A percentile compares a stretch with the other conserved stretches of the same genome.
Evolutionary conservation across 495 filamentous ascomycete species (phyloP).

Genomic region (Neurospora sp.): DNA sequence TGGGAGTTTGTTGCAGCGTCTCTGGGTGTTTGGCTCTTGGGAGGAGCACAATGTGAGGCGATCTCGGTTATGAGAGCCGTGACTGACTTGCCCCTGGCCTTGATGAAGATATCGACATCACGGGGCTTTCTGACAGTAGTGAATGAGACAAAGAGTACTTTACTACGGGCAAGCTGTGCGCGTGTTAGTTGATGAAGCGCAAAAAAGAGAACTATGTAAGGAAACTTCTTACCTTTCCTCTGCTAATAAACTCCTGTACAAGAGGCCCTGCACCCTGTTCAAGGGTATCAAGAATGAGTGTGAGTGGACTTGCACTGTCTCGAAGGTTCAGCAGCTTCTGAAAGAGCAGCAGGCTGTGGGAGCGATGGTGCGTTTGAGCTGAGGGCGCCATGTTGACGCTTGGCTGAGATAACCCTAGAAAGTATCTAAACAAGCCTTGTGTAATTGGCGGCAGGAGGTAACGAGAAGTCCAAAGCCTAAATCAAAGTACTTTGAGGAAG

Average conservation of each 20-base stretch:
- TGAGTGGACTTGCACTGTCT: slow-evolving; percentile 77
- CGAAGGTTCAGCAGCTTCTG: slow-evolving; percentile 71
- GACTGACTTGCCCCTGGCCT: slow-evolving; percentile 48
- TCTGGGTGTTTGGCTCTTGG: slow-evolving; percentile 23
- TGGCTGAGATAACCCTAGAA: background rate
- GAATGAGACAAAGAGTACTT: slow-evolving; percentile 70
- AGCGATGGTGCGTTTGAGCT: slow-evolving; percentile 56
- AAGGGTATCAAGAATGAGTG: slow-evolving; percentile 71
- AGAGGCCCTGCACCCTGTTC: slow-evolving; percentile 72
- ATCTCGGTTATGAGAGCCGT: slow-evolving; percentile 48
- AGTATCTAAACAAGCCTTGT: background rate
- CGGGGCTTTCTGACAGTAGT: slow-evolving; percentile 50
- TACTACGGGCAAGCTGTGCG: slow-evolving; percentile 36
- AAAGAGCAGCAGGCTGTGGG: slow-evolving; percentile 79
- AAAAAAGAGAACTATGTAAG: background rate
- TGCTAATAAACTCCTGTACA: slow-evolving; percentile 59
- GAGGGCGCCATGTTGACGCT: slow-evolving; percentile 35
- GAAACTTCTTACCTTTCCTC: slow-evolving; percentile 53
- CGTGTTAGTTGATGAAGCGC: background rate
- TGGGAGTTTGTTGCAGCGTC: slow-evolving; percentile 16
- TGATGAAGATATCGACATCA: slow-evolving; percentile 52
- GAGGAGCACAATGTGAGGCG: slow-evolving; percentile 29
- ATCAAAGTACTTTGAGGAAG: background rate
- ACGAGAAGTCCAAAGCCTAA: too few relatives aligned
- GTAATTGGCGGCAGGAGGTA: background rate